These are phyloP conservation scores for Arctium lappa DNA, from an alignment of 129 eudicot genomes.

Conservation along the genomic window DNA sequence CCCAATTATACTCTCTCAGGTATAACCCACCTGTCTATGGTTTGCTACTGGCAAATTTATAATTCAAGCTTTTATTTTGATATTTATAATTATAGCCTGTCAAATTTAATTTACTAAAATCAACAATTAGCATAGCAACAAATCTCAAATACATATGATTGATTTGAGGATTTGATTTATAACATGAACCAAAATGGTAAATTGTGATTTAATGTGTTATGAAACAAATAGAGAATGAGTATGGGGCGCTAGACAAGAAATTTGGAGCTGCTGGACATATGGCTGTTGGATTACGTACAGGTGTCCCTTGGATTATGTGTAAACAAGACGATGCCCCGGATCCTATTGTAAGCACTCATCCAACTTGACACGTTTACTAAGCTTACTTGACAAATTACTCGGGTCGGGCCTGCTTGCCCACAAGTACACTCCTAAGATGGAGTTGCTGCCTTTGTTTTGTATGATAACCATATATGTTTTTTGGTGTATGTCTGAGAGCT, in stretches of 20 bases:
- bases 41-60: neutral
- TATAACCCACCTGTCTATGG: neutral
- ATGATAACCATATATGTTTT: too few relatives aligned
- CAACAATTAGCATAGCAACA: neutral
- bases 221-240: slow-evolving; percentile 91
- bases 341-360: slow-evolving; percentile 66
- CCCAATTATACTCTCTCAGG: slow-evolving; percentile 89
- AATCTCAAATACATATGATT: neutral
- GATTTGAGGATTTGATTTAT: neutral
- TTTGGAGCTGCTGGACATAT: slow-evolving; percentile 71
- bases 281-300: slow-evolving; percentile 80
- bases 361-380: neutral
- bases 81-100: too few relatives aligned
- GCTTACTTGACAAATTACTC: neutral
- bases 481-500: too few relatives aligned
- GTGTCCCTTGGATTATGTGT: slow-evolving; percentile 99
- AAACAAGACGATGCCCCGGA: slow-evolving; percentile 94
- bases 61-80: neutral
- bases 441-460: too few relatives aligned
- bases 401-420: neutral
- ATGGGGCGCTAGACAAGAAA: slow-evolving; percentile 58
- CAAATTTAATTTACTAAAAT: too few relatives aligned
- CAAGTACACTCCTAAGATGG: too few relatives aligned
- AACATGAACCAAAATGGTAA: neutral
- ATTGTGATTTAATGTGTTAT: neutral